phyloP scores from a whole-genome alignment of 345 rosid species.

The Dovyalis caffra region DNA sequence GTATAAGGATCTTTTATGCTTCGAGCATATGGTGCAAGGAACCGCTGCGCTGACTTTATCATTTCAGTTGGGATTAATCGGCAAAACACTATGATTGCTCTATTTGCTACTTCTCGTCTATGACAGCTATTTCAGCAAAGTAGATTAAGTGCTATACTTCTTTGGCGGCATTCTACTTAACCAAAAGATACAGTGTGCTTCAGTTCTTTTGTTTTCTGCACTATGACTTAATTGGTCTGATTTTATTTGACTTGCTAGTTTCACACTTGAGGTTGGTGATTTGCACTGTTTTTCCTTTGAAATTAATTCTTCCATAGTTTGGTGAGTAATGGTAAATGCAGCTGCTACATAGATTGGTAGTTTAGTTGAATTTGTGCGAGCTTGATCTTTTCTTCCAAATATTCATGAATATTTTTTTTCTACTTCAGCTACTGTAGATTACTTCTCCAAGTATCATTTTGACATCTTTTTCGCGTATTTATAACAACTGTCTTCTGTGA shows the following conservation, averaged over 20 bases:
- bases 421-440: no score
- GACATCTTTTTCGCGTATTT: no score
- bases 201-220: background rate
- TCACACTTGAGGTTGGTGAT: no score
- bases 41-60: background rate
- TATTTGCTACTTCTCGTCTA: background rate
- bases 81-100: no score
- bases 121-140: background rate
- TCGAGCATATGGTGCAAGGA: background rate
- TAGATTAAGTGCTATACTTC: background rate
- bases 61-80: background rate
- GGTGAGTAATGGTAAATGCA: background rate
- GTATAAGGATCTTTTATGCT: background rate
- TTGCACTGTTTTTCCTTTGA: no score
- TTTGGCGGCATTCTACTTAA: background rate
- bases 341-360: background rate
- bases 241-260: no score
- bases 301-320: background rate
- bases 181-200: background rate
- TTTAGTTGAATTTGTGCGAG: no score
- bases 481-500: no score
- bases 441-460: no score
- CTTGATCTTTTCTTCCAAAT: no score
- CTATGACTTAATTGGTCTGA: background rate
- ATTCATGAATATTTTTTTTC: no score